Evolutionary conservation across 768 basidiomycete genomes (phyloP), one percentile per base, ranked within the genome.

Genomic region (Boletus barrowsii): DNA sequence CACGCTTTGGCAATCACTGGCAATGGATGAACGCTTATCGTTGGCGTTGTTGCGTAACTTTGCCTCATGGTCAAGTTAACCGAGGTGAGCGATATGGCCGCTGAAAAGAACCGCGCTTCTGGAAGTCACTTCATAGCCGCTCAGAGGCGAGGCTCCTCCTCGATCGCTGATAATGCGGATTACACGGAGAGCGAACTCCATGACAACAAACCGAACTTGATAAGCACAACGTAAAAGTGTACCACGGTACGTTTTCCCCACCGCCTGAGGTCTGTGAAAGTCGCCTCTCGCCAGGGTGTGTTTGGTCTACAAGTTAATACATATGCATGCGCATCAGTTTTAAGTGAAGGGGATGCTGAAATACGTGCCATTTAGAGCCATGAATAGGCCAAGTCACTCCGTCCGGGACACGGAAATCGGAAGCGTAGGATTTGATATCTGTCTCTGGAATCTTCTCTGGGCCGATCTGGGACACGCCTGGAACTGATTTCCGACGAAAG

Each of bases 131-230:
- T 13, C 33, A 5, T 33, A 26, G 26, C 26, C n/a, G n/a, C 26
- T 29, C 26, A 29, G 9, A 6, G 26, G 11, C 13, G 22, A 22
- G 13, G 22, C n/a, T 39, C 4, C 43, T 26, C 14, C 40, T 3
- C 22, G 22, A 22, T 22, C 47, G 54, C 30, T 10, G 49, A 29
- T 49, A 51, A 29, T 29, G 49, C 47, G 60, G 44, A 47, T 30
- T 26, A 2, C n/a, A 3, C 45, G 10, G 22, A 37, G 39, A 24
- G 3, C 24, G 29, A 17, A 14, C 41, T 26, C 35, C 33, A 36
- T 22, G 35, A 5, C n/a, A 42, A 24, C 22, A 14, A 26, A 49
- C 37, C 32, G 9, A 37, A 41, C 33, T n/a, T 29, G 46, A 44
- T 30, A 22, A 60, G 15, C 29, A 45, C 42, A 42, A 35, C 36